Evolutionary conservation across 1,284 basidiomycete genomes (phyloP), one percentile per base, ranked within the genome.

Genomic region (Hymenochaete sp.): DNA sequence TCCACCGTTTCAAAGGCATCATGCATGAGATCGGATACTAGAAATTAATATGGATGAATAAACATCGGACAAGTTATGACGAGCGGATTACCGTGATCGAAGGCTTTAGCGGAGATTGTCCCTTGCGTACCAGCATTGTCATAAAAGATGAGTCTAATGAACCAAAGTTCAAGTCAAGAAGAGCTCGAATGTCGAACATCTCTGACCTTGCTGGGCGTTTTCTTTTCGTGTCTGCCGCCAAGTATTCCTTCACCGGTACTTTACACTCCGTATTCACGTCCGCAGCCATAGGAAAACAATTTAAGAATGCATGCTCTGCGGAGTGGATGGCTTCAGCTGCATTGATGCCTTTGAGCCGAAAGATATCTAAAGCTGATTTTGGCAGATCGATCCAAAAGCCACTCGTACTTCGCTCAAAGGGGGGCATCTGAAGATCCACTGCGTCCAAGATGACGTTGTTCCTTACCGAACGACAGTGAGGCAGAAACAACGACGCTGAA

Each of bases 341-440:
- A 47, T 75, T 77, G 47, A 90, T 73, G 4, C 66, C 67, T 52
- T 81, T 78, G 16, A 60, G 56, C 3, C 66, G 66, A 57, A 95
- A 72, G 40, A 77, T 65, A 27, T 62, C 64, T 42, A 82, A 62
- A 38, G 69, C 67, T 9, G 59, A 29, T 39, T 67, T 67, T 0
- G 90, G 86, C 1, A 93, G 69, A 57, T 95, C 88, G 21, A 95
- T 68, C 92, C 92, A 95, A 52, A 90, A 70, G 2, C 91, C 91
- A 1, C 73, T 79, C 0, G 85, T 80, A 45, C 81, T 73, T 14
- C 80, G 77, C 53, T 86, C 75, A 70, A 84, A 91, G 0, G 87
- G 77, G 0, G 83, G 82, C 13, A 79, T 87, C 37, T 91, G 79
- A 28, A 93, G 65, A 52, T 89, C 81, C 14, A 93, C 86, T 0